phyloP scores from a whole-genome alignment of 768 basidiomycete species.

The Suillus bovinus region DNA sequence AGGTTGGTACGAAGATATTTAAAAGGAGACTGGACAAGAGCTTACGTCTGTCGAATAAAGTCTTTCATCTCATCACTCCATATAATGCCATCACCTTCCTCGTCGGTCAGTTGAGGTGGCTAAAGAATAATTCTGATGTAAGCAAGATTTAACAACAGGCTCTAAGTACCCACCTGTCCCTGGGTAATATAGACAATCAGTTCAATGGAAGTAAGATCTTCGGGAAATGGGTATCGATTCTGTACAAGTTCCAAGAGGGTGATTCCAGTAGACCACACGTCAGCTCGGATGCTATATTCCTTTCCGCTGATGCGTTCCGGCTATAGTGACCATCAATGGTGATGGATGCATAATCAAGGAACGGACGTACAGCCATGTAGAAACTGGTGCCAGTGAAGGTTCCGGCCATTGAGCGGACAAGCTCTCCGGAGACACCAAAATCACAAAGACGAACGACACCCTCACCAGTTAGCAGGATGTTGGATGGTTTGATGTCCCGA shows the following conservation, averaged over 20 bases:
- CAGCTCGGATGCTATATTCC: conserved; percentile 91
- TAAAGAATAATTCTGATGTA: conserved; percentile 30
- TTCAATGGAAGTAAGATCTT: conserved; percentile 91
- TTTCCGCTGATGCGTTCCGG: conserved; percentile 94
- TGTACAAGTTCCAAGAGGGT: conserved; percentile 91
- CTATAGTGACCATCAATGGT: conserved; percentile 36
- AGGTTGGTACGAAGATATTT: conserved; percentile 8
- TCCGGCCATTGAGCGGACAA: conserved; percentile 87
- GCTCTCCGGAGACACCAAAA: conserved; percentile 96
- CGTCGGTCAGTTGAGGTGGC: conserved; percentile 85
- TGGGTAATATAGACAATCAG: conserved; percentile 87
- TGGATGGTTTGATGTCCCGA: conserved; percentile 93
- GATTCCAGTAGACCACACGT: conserved; percentile 98
- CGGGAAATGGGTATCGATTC: conserved; percentile 94
- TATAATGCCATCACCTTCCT: conserved; percentile 47
- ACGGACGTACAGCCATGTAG: conserved; percentile 91
- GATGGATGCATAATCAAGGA: not conserved
- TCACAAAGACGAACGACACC: conserved; percentile 92
- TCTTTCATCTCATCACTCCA: conserved; percentile 91
- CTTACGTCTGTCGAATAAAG: conserved; percentile 81
- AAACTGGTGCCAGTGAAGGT: conserved; percentile 98
- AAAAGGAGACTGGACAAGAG: conserved; percentile 9
- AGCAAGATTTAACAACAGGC: conserved; percentile 18
- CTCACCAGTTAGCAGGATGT: conserved; percentile 85
- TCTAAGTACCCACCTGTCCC: conserved; percentile 56